Conservation (phyloP, 768 basidiomycete species). For the Pisolithus microcarpus region DNA sequence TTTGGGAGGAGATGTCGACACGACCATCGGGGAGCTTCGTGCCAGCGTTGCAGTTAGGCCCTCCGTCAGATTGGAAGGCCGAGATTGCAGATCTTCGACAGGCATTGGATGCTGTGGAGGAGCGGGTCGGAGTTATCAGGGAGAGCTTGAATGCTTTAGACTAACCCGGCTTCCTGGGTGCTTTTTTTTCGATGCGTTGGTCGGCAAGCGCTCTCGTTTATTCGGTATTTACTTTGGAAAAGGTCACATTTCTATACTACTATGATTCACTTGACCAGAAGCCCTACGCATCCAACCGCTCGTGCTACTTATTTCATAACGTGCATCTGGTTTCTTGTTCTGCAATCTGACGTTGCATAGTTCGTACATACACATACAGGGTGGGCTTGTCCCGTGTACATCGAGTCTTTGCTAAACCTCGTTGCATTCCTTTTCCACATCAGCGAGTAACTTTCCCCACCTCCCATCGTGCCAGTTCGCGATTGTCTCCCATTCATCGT, state of each 20-base stretch:
- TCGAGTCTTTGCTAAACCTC: not conserved
- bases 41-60: constrained; percentile 7
- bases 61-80: constrained; percentile 31
- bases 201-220: not conserved
- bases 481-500: constrained; percentile 23
- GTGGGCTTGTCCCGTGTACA: too few relatives aligned
- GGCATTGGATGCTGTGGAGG: constrained; percentile 53
- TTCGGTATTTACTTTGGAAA: not conserved
- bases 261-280: too few relatives aligned
- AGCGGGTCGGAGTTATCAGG: constrained; percentile 43
- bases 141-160: constrained; percentile 33
- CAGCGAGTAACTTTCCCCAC: constrained; percentile 19
- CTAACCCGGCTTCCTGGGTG: constrained; percentile 5
- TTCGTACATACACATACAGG: too few relatives aligned
- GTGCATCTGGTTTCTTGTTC: too few relatives aligned
- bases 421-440: constrained; percentile 23
- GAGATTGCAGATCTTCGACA: constrained; percentile 43
- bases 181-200: too few relatives aligned
- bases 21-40: constrained; percentile 8
- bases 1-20: constrained; percentile 61
- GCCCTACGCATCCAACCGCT: too few relatives aligned
- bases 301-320: too few relatives aligned
- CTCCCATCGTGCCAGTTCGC: constrained; percentile 18
- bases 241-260: not conserved
- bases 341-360: too few relatives aligned